Percentiles rank a stretch among this genome's conserved stretches.
These are phyloP conservation scores for Cordia subcordata DNA, from an alignment of 257 asterid genomes.

Conservation along the genomic window DNA sequence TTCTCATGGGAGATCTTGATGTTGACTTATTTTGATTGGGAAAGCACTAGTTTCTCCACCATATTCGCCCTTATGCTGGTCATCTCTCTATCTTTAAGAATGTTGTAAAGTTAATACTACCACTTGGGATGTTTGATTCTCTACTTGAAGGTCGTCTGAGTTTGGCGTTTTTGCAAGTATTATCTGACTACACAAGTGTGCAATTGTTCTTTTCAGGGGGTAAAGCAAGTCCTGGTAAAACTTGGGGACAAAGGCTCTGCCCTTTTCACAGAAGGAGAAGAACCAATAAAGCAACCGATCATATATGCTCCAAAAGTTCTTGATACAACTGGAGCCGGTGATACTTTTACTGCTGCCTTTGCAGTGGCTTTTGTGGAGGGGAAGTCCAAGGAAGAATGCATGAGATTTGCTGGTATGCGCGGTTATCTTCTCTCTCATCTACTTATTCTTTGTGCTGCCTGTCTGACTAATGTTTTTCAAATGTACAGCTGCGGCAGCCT, in stretches of 20 bases:
- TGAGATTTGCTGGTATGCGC: conserved; percentile 73
- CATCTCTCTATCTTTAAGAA: neutral
- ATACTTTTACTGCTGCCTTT: conserved; percentile 93
- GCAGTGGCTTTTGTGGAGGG: conserved; percentile 94
- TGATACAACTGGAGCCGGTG: conserved; percentile 98
- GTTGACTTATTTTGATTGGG: too few species aligned
- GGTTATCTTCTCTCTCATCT: conserved; percentile 1
- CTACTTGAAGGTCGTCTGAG: neutral
- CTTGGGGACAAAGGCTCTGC: conserved; percentile 85
- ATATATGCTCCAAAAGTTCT: conserved; percentile 71
- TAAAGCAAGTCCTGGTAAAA: conserved; percentile 79
- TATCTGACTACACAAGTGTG: neutral
- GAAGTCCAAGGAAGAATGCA: conserved; percentile 63
- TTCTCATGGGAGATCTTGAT: too few species aligned
- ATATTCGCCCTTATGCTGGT: too few species aligned
- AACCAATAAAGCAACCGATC: conserved; percentile 65
- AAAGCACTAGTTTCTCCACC: too few species aligned
- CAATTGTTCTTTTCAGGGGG: conserved; percentile 58
- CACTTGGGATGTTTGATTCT: neutral
- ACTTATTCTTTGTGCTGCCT: neutral
- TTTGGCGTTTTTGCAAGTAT: neutral
- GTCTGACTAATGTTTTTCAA: conserved; percentile 14
- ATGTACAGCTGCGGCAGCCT: conserved; percentile 90
- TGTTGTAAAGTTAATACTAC: too few species aligned
- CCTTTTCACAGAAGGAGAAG: conserved; percentile 73